Conservation (phyloP, 176 grass and related monocot species). For the Phragmites australis region DNA sequence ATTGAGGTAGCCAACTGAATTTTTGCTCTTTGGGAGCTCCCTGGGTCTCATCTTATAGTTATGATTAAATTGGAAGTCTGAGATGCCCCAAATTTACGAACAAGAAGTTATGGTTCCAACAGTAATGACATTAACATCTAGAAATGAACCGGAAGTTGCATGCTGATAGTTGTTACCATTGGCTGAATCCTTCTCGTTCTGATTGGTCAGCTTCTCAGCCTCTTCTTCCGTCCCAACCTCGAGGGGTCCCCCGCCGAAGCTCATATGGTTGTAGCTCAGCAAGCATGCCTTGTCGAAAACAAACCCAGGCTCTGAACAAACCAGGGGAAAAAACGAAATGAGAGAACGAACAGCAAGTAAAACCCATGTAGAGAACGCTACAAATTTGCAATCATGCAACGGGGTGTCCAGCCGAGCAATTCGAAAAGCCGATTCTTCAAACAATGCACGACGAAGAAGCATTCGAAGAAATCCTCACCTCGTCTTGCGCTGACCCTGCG, state of each 20-base stretch:
- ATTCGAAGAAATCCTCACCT: constrained; percentile 42
- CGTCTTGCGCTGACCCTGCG: constrained; percentile 74
- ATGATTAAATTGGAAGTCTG: not conserved
- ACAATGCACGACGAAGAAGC: not conserved
- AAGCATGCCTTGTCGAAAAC: constrained; percentile 68
- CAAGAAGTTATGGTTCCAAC: not conserved
- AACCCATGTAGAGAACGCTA: not conserved
- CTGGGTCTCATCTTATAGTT: not conserved
- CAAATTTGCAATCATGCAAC: not conserved
- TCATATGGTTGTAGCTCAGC: constrained; percentile 83
- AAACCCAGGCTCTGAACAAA: constrained; percentile 68
- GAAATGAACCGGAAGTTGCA: not conserved
- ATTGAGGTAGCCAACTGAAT: not conserved
- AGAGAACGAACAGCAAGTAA: constrained; percentile 10
- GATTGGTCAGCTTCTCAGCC: constrained; percentile 68
- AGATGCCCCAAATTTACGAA: not conserved
- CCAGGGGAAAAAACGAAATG: not conserved
- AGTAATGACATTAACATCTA: not conserved
- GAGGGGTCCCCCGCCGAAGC: constrained; percentile 67
- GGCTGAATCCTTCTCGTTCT: constrained; percentile 79
- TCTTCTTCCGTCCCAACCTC: constrained; percentile 83
- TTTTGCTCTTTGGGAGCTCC: not conserved
- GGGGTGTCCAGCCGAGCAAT: not conserved
- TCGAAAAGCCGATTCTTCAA: not conserved
- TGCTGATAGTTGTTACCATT: constrained; percentile 52